Evolutionary conservation across 768 basidiomycete genomes (phyloP).

Genomic region (Phylloporus arenicola): DNA sequence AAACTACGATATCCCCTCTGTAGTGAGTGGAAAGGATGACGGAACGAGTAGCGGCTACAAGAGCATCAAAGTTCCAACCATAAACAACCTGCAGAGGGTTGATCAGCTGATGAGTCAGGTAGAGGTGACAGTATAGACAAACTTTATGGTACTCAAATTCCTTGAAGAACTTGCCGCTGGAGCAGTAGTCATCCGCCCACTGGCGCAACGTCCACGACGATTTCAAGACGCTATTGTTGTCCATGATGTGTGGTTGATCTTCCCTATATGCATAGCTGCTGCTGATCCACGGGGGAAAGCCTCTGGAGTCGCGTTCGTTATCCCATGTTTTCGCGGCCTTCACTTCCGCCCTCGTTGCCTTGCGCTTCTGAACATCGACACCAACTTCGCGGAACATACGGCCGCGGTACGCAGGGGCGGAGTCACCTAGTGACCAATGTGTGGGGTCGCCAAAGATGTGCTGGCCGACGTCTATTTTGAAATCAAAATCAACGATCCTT

Average conservation of each 20-base stretch:
- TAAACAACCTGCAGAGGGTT: constrained; percentile 43
- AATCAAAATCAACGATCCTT: constrained; percentile 63
- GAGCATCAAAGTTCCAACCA: constrained; percentile 49
- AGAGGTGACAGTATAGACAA: constrained; percentile 1
- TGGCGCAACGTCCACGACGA: constrained; percentile 61
- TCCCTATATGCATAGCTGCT: constrained; percentile 30
- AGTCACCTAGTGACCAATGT: constrained; percentile 61
- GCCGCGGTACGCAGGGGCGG: constrained; percentile 61
- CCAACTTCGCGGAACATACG: constrained; percentile 56
- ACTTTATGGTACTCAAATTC: constrained; percentile 76
- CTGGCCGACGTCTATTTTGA: constrained; percentile 51
- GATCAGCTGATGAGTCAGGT: constrained; percentile 12
- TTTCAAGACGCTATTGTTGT: constrained; percentile 29
- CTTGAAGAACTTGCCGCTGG: constrained; percentile 63
- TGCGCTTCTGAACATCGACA: constrained; percentile 30
- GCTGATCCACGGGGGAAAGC: constrained; percentile 49
- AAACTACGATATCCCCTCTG: constrained; percentile 37
- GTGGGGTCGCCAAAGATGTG: constrained; percentile 36
- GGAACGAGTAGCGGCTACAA: constrained; percentile 35
- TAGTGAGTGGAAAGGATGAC: constrained; percentile 38
- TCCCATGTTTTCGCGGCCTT: constrained; percentile 44
- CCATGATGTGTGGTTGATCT: constrained; percentile 25
- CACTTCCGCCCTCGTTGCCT: constrained; percentile 38
- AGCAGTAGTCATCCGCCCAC: constrained; percentile 83
- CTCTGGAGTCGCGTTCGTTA: constrained; percentile 39